Evolutionary conservation across 2,329 filamentous ascomycete species (phyloP), one percentile per base, ranked within the genome.

Genomic region (Colletotrichum cereale): DNA sequence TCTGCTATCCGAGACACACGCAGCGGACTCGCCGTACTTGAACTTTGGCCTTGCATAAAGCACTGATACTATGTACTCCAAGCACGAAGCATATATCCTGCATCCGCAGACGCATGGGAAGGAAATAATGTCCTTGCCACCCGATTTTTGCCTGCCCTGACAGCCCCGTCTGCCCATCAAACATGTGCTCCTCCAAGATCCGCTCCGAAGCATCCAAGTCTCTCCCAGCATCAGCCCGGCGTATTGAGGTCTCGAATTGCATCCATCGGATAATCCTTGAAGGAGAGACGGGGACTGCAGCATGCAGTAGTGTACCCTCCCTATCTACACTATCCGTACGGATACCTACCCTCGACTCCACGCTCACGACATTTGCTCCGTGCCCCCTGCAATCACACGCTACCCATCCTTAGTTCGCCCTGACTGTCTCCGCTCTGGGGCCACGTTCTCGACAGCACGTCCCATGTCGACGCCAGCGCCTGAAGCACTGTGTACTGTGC

Each of bases 401-500:
- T 70, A 70, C 29, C 47, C 53, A 55, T 69, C 58, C 66, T 52
- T 70, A 61, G 69, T 42, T 16, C 34, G 58, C 69, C 66, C 52
- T 70, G 60, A 26, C 44, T 34, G 47, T 60, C 69, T 42, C 69
- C 69, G 60, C 66, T 70, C 55, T 56, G 53, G 69, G 66, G 69
- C 69, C 66, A 72, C 69, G 68, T 67, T 71, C 64, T 71, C 68
- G 64, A 71, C 68, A 71, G 67, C 62, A 71, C 63, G 67, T 62
- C 67, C 67, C 63, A 71, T 67, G 62, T 61, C 48, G 56, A 71
- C 56, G 53, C 67, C 53, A 66, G 61, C 44, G 40, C 63, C 55
- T 52, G 55, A 40, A 67, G 64, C 67, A 71, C 67, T 67, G 64
- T 71, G 63, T 62, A 64, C 67, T 62, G 64, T 71, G 67, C 67